A percentile compares a stretch with the other conserved stretches of the same genome.
Conservation (phyloP, 495 filamentous ascomycete species). For the Staphylotrichum tortipilum region DNA sequence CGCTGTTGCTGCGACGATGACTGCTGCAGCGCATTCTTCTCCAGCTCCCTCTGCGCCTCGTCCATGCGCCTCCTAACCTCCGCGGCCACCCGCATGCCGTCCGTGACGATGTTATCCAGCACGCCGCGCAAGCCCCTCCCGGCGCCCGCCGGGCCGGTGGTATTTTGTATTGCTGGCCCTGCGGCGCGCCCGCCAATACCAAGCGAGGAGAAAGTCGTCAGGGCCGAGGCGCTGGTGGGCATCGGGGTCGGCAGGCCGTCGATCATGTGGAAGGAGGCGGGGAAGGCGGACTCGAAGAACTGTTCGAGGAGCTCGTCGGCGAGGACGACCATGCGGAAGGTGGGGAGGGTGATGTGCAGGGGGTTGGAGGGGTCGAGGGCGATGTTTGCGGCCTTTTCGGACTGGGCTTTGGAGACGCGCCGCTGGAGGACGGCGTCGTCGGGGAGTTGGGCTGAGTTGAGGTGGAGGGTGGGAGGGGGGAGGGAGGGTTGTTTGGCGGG, state of each 20-base stretch:
- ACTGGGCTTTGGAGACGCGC: slow-evolving; percentile 45
- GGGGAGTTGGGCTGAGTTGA: slow-evolving; percentile 14
- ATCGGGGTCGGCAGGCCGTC: slow-evolving; percentile 33
- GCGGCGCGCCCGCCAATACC: slow-evolving; percentile 41
- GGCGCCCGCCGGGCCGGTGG: slow-evolving; percentile 23
- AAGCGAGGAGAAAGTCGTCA: slow-evolving; percentile 73
- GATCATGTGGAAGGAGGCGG: slow-evolving; percentile 52
- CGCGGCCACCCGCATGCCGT: slow-evolving; percentile 88
- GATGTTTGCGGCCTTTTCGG: slow-evolving; percentile 59
- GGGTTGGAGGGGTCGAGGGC: slow-evolving; percentile 89
- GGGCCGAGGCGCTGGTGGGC: slow-evolving; percentile 40
- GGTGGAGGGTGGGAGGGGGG: slow-evolving; percentile 13
- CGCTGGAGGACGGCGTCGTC: slow-evolving; percentile 19
- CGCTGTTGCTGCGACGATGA: slow-evolving; percentile 36
- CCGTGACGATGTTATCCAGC: slow-evolving; percentile 91
- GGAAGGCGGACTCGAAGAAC: slow-evolving; percentile 82
- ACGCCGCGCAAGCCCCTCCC: slow-evolving; percentile 82
- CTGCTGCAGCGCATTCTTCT: slow-evolving; percentile 65
- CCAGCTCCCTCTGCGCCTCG: slow-evolving; percentile 78
- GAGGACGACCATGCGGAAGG: slow-evolving; percentile 96
- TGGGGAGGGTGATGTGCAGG: slow-evolving; percentile 91
- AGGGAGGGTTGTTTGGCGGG: slow-evolving; percentile 17
- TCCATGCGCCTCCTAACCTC: slow-evolving; percentile 90
- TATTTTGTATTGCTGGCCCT: too few relatives aligned
- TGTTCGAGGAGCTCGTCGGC: slow-evolving; percentile 91